Evolutionary conservation across 441 rosid species (phyloP).

Genomic region (Erodium texanum): DNA sequence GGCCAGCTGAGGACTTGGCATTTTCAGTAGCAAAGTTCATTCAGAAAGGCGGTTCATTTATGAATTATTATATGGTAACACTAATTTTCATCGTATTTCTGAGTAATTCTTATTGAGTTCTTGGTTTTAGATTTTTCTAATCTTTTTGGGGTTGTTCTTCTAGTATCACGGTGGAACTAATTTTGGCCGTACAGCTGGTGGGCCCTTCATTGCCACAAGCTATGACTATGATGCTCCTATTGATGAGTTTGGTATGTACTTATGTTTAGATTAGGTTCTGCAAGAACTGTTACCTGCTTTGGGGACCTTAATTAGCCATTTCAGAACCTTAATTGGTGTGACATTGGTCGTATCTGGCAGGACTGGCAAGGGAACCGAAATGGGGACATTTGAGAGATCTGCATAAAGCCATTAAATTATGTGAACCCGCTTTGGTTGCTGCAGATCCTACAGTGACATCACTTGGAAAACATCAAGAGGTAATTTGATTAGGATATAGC

Average conservation of each 20-base stretch:
- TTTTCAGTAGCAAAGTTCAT: neutral
- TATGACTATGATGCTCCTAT: conserved; percentile 93
- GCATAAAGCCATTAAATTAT: conserved; percentile 82
- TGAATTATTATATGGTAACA: conserved; percentile 61
- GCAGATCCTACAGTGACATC: conserved; percentile 71
- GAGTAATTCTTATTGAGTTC: neutral
- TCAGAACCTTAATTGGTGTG: neutral
- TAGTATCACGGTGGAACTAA: conserved; percentile 97
- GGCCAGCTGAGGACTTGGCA: neutral
- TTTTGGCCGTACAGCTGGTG: conserved; percentile 91
- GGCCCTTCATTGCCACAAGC: conserved; percentile 90
- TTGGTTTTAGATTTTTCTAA: neutral
- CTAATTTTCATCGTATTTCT: neutral
- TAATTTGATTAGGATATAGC: neutral
- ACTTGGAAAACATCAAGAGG: conserved; percentile 76
- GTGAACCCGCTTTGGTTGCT: conserved; percentile 67
- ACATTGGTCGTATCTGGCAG: conserved; percentile 22
- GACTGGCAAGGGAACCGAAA: conserved; percentile 85
- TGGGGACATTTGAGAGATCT: conserved; percentile 92
- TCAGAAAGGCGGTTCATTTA: neutral
- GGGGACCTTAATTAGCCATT: neutral
- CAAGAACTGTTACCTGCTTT: neutral
- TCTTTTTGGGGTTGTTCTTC: neutral
- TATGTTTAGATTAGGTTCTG: neutral
- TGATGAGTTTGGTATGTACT: conserved; percentile 81